phyloP scores from a whole-genome alignment of 352 stramenopile genomes.

The Globisporangium viniferum region DNA sequence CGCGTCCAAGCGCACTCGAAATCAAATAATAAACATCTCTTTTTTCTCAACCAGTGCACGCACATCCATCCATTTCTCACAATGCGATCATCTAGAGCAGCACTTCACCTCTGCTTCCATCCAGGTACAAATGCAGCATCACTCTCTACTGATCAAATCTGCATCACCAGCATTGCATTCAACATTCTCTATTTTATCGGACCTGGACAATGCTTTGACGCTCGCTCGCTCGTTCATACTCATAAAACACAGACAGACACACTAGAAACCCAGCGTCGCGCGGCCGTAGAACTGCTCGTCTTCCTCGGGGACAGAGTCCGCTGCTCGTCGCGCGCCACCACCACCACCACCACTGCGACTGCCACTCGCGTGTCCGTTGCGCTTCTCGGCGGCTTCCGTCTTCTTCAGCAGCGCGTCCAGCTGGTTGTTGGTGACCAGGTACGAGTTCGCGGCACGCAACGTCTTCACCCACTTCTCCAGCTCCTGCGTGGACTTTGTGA shows the following conservation, averaged over 20 bases:
- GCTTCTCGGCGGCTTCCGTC: constrained; percentile 24
- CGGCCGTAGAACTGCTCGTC: constrained; percentile 83
- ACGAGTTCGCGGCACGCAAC: constrained; percentile 62
- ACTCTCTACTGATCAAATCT: neutral
- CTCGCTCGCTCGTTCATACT: neutral
- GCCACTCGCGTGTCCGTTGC: constrained; percentile 3
- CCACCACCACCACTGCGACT: constrained; percentile 10
- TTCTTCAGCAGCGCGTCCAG: constrained; percentile 31
- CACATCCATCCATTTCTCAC: constrained; percentile 2
- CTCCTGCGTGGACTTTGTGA: constrained; percentile 69
- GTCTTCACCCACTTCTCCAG: constrained; percentile 79
- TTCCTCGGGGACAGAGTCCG: constrained; percentile 43
- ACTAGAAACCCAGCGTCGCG: constrained; percentile 78
- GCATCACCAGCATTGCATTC: constrained; percentile 2
- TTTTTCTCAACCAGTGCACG: neutral
- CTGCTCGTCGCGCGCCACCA: constrained; percentile 21
- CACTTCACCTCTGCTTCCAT: neutral
- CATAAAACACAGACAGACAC: constrained; percentile 2
- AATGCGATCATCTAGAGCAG: neutral
- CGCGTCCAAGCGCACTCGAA: neutral
- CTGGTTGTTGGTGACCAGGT: constrained; percentile 47
- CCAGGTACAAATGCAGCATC: neutral
- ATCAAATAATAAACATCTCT: constrained; percentile 3
- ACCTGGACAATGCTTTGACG: neutral
- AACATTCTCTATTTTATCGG: constrained; percentile 10